phyloP scores from a whole-genome alignment of 805 yeast genomes.

The Pichia membranifaciens region DNA sequence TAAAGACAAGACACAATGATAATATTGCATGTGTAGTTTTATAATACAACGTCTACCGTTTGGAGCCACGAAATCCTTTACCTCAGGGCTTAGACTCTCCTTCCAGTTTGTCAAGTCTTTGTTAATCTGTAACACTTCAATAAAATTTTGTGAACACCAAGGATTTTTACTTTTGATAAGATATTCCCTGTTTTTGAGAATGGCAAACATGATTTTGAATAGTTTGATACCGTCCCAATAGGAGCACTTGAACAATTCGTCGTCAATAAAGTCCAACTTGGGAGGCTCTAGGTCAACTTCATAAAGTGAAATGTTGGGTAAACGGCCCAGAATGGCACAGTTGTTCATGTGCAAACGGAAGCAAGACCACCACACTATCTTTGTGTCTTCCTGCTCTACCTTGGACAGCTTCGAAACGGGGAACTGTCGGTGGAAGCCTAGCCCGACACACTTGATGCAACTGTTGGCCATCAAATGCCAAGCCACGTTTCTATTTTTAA shows the following conservation, averaged over 20 bases:
- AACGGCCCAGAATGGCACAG: slow-evolving; percentile 33
- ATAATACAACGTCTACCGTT: slow-evolving; percentile 26
- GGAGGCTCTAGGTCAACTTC: slow-evolving; percentile 33
- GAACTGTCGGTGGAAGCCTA: slow-evolving; percentile 33
- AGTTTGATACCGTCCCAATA: slow-evolving; percentile 24
- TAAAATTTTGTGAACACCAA: slow-evolving; percentile 28
- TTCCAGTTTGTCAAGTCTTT: slow-evolving; percentile 23
- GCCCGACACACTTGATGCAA: slow-evolving; percentile 32
- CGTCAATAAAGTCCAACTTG: slow-evolving; percentile 12
- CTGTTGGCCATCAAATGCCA: slow-evolving; percentile 35
- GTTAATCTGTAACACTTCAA: slow-evolving; percentile 27
- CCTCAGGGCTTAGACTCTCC: slow-evolving; percentile 18
- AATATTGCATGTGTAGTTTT: slow-evolving; percentile 29
- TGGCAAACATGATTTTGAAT: slow-evolving; percentile 27
- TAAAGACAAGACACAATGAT: slow-evolving; percentile 29
- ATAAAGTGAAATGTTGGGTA: slow-evolving; percentile 29
- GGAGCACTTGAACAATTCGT: slow-evolving; percentile 16
- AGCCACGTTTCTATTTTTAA: slow-evolving; percentile 33
- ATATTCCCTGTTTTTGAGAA: slow-evolving; percentile 29
- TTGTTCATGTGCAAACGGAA: slow-evolving; percentile 30
- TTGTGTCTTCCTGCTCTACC: slow-evolving; percentile 24
- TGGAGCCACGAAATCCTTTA: slow-evolving; percentile 14
- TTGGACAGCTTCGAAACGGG: slow-evolving; percentile 14
- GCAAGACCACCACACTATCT: slow-evolving; percentile 32
- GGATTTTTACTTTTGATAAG: slow-evolving; percentile 25